Evolutionary conservation across 495 filamentous ascomycete species (phyloP).

Genomic region (Penicillium antarcticum): DNA sequence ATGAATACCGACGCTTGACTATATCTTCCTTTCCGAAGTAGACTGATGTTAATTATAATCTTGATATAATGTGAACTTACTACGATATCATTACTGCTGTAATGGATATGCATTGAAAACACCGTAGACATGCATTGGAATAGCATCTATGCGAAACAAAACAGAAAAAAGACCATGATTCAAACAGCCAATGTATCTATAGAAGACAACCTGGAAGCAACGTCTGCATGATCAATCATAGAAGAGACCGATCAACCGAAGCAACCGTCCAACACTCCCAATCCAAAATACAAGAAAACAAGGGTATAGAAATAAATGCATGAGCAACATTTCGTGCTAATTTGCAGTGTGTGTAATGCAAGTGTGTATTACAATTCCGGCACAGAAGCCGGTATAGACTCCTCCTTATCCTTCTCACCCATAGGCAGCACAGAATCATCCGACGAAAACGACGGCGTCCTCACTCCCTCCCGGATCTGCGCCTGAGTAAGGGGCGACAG

Average conservation of each 20-base stretch:
- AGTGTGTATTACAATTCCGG: constrained; percentile 6
- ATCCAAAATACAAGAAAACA: background rate
- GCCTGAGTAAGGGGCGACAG: constrained; percentile 43
- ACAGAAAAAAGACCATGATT: no score
- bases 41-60: no score
- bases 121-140: no score
- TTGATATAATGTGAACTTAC: no score
- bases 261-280: background rate
- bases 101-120: background rate
- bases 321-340: background rate
- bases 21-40: no score
- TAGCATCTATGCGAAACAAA: no score
- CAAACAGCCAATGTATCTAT: no score
- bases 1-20: constrained; percentile 9
- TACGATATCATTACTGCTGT: no score
- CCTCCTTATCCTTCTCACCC: constrained; percentile 25
- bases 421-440: constrained; percentile 31
- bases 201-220: no score
- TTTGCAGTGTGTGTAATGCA: background rate
- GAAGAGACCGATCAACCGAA: no score
- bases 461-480: constrained; percentile 41
- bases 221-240: no score
- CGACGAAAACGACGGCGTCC: constrained; percentile 35
- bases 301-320: constrained; percentile 8
- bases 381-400: constrained; percentile 17